Evolutionary conservation across 2,329 filamentous ascomycete species (phyloP).

Genomic region (Alternaria metachromatica): DNA sequence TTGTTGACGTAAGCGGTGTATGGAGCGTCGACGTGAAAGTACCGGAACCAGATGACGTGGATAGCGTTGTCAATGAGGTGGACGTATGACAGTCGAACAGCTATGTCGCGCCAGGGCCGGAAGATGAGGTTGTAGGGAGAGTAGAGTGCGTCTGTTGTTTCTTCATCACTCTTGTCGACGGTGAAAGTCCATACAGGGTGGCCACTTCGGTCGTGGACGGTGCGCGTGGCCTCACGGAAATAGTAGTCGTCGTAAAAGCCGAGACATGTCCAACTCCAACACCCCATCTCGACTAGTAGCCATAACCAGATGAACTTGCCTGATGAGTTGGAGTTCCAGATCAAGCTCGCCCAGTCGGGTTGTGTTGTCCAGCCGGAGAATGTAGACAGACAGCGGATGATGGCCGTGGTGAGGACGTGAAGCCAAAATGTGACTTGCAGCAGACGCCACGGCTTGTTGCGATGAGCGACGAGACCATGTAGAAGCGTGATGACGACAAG

Average conservation of each 20-base stretch:
- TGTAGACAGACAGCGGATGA: not conserved
- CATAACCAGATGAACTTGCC: not conserved
- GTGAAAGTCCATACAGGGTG: not conserved
- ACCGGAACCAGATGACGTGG: not conserved
- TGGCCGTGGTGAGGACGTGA: not conserved
- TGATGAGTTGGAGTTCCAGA: not conserved
- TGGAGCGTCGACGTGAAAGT: not conserved
- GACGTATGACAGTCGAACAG: not conserved
- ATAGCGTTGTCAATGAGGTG: not conserved
- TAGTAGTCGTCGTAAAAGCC: not conserved
- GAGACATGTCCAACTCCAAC: not conserved
- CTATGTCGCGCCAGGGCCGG: constrained; percentile 1
- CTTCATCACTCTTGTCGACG: not conserved
- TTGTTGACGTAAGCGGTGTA: constrained; percentile 2
- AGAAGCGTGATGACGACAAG: not conserved
- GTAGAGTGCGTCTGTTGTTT: not conserved
- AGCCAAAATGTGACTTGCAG: not conserved
- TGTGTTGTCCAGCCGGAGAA: not conserved
- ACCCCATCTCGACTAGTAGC: not conserved
- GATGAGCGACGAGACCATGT: not conserved
- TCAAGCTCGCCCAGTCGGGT: not conserved
- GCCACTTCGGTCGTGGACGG: not conserved
- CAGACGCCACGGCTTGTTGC: not conserved
- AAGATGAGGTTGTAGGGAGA: not conserved
- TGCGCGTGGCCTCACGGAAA: not conserved